Percentiles rank a stretch among this genome's conserved stretches.
These are phyloP conservation scores for Clonostachys rhizophaga DNA, from an alignment of 2,329 filamentous ascomycete genomes.

Conservation along the genomic window DNA sequence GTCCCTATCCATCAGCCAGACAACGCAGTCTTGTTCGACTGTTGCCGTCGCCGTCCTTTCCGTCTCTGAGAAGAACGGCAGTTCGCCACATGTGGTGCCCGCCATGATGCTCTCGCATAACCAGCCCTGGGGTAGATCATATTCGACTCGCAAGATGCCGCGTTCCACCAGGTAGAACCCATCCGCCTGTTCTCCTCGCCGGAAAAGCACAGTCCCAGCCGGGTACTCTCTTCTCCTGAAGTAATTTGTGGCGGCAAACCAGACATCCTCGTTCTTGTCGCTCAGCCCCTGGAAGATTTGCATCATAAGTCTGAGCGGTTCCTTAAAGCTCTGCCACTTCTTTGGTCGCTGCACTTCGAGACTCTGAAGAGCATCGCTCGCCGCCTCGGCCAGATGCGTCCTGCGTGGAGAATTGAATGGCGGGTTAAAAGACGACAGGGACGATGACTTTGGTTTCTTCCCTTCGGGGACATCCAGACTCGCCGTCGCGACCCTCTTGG, in stretches of 20 bases:
- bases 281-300: constrained; percentile 93
- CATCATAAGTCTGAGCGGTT: constrained; percentile 85
- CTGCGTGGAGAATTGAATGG: constrained; percentile 75
- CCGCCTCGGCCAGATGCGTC: constrained; percentile 72
- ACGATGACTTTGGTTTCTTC: constrained; percentile 15
- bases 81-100: constrained; percentile 89
- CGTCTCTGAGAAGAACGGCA: constrained; percentile 95
- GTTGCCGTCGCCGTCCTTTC: constrained; percentile 79
- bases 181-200: constrained; percentile 68
- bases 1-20: constrained; percentile 73
- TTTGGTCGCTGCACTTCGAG: constrained; percentile 53
- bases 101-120: constrained; percentile 91
- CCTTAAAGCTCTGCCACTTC: constrained; percentile 82
- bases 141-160: constrained; percentile 86
- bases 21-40: constrained; percentile 75
- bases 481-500: constrained; percentile 33
- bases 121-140: constrained; percentile 82
- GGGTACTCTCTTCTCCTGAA: constrained; percentile 66
- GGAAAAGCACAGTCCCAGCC: constrained; percentile 71
- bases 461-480: constrained; percentile 41
- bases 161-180: constrained; percentile 90
- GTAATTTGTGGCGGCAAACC: constrained; percentile 75
- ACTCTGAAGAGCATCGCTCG: constrained; percentile 68
- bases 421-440: constrained; percentile 25
- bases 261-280: constrained; percentile 87